These are phyloP conservation scores for Cladophialophora psammophila DNA, from an alignment of 2,329 filamentous ascomycete genomes.

Conservation along the genomic window DNA sequence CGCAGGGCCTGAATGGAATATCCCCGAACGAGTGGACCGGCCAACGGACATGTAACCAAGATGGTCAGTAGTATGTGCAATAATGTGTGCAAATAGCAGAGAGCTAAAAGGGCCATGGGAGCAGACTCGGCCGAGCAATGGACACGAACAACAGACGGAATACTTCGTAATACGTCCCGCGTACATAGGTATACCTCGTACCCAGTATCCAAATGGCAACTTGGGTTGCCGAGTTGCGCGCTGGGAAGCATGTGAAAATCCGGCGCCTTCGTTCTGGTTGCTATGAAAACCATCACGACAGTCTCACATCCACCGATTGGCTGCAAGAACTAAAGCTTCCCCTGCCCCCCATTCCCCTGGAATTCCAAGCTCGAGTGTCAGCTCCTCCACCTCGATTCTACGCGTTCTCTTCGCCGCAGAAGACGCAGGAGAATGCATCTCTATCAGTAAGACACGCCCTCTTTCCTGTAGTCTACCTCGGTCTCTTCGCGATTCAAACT, in stretches of 20 bases:
- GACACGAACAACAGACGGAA: neutral
- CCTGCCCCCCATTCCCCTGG: no score
- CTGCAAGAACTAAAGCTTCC: neutral
- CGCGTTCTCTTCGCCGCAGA: no score
- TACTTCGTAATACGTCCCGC: no score
- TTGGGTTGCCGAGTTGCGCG: no score
- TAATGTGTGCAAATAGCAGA: neutral
- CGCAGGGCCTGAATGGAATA: neutral
- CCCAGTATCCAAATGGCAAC: no score
- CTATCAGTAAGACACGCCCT: no score
- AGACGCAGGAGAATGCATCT: no score
- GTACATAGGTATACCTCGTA: no score
- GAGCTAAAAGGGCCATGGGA: neutral
- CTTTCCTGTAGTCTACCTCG: neutral
- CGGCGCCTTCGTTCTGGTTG: neutral
- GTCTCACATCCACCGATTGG: constrained; percentile 17
- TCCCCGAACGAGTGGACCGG: neutral
- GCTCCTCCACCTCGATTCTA: no score
- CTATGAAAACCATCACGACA: neutral
- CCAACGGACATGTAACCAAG: constrained; percentile 9
- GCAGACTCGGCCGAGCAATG: neutral
- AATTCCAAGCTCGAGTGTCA: neutral
- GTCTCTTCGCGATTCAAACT: neutral
- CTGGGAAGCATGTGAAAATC: constrained; percentile 27
- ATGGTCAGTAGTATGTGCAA: neutral